phyloP scores from a whole-genome alignment of 257 asterid genomes.

The Petunia axillaris region DNA sequence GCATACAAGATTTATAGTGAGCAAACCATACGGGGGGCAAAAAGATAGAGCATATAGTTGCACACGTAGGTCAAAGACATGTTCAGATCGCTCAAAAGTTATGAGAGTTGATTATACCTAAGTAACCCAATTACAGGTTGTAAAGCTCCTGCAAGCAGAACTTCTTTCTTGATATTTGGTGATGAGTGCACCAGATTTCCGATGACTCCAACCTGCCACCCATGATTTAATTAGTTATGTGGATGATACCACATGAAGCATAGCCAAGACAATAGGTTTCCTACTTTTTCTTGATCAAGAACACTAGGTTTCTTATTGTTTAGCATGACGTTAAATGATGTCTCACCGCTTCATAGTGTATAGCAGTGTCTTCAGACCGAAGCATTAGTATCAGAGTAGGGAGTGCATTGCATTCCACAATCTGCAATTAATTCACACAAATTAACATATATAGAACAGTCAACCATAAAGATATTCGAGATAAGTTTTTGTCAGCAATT shows the following conservation, averaged over 20 bases:
- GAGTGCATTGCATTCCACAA: conserved; percentile 95
- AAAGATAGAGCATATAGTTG: neutral
- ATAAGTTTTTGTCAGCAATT: conserved; percentile 8
- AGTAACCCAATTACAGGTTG: conserved; percentile 98
- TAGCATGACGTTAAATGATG: conserved; percentile 24
- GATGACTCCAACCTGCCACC: conserved; percentile 90
- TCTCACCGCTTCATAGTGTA: conserved; percentile 97
- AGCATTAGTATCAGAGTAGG: conserved; percentile 94
- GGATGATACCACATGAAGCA: conserved; percentile 20
- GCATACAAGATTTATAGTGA: neutral
- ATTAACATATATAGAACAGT: conserved; percentile 21
- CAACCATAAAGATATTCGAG: neutral
- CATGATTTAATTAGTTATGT: conserved; percentile 30
- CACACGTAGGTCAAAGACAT: conserved; percentile 19
- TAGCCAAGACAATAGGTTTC: conserved; percentile 19
- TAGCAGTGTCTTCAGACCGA: conserved; percentile 92
- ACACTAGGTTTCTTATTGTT: neutral
- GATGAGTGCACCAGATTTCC: conserved; percentile 99
- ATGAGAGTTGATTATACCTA: conserved; percentile 53
- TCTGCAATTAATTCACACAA: conserved; percentile 52
- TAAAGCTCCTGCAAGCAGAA: conserved; percentile 93
- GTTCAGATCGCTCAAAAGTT: neutral
- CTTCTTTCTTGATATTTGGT: conserved; percentile 96
- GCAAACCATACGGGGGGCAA: neutral
- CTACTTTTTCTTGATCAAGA: too few species aligned